Percentiles rank a stretch among this genome's conserved stretches.
Conservation (phyloP, 2,329 filamentous ascomycete genomes). For the Colletotrichum echinochloae region DNA sequence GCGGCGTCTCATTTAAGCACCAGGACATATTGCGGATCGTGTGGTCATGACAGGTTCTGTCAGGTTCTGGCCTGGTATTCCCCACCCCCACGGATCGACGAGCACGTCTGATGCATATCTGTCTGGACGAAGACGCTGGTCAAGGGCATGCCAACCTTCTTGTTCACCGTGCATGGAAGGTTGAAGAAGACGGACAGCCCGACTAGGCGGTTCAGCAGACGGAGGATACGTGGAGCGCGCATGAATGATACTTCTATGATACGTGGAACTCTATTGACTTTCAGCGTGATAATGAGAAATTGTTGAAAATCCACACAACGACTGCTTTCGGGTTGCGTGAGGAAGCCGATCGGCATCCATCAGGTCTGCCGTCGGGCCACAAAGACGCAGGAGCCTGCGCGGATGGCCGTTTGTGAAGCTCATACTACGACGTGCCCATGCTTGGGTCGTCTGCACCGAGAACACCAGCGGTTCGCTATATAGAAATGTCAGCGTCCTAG, state of each 20-base stretch:
- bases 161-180: slow-evolving; percentile 61
- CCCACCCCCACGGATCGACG: slow-evolving; percentile 44
- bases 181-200: slow-evolving; percentile 62
- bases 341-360: not conserved
- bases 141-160: slow-evolving; percentile 67
- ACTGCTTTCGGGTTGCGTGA: not conserved
- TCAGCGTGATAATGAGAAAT: not conserved
- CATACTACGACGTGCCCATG: not conserved
- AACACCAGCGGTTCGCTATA: not conserved
- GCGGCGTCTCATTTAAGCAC: slow-evolving; percentile 52
- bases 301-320: not conserved
- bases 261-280: too few species aligned
- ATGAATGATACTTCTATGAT: not conserved
- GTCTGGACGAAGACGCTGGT: slow-evolving; percentile 64
- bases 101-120: slow-evolving; percentile 55
- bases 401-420: slow-evolving; percentile 7
- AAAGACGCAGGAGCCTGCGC: not conserved
- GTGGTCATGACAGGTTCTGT: slow-evolving; percentile 53
- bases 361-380: slow-evolving; percentile 12
- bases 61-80: slow-evolving; percentile 52
- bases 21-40: slow-evolving; percentile 57
- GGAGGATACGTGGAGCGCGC: slow-evolving; percentile 29
- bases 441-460: slow-evolving; percentile 30
- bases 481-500: not conserved
- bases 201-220: slow-evolving; percentile 37